Conservation (phyloP, 768 basidiomycete species). For the Calocera viscosa region DNA sequence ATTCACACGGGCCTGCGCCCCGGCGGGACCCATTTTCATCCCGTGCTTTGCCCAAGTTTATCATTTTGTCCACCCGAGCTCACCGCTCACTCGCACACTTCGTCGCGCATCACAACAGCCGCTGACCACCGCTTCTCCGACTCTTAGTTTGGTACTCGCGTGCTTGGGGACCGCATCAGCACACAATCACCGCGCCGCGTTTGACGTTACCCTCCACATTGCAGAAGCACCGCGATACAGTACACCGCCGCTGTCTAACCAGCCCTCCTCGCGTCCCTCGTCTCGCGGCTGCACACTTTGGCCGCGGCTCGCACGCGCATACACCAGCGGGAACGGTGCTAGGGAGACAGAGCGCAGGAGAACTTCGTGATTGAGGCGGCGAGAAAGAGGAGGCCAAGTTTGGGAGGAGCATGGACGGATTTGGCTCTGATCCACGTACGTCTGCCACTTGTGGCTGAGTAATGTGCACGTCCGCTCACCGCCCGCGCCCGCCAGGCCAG, state of each 20-base stretch:
- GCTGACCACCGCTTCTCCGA: background rate
- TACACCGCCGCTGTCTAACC: too few species aligned
- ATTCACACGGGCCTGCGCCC: slow-evolving; percentile 8
- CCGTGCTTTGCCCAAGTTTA: background rate
- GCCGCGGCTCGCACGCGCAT: too few species aligned
- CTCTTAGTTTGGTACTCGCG: background rate
- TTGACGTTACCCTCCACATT: too few species aligned
- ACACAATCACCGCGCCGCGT: too few species aligned
- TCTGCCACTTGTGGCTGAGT: background rate
- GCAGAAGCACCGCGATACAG: too few species aligned
- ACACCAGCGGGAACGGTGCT: background rate
- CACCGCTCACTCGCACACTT: background rate
- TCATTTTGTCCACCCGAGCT: background rate
- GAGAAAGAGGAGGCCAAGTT: background rate
- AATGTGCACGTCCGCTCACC: background rate
- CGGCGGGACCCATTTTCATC: background rate
- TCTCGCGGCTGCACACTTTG: too few species aligned
- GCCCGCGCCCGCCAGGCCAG: background rate
- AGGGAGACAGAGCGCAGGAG: background rate
- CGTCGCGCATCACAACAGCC: background rate
- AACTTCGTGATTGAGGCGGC: background rate
- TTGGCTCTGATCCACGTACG: slow-evolving; percentile 6
- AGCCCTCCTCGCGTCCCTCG: too few species aligned
- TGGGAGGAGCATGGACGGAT: background rate
- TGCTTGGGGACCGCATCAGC: too few species aligned